Conservation (phyloP, 106 monocot genomes). For the Acorus calamus region DNA sequence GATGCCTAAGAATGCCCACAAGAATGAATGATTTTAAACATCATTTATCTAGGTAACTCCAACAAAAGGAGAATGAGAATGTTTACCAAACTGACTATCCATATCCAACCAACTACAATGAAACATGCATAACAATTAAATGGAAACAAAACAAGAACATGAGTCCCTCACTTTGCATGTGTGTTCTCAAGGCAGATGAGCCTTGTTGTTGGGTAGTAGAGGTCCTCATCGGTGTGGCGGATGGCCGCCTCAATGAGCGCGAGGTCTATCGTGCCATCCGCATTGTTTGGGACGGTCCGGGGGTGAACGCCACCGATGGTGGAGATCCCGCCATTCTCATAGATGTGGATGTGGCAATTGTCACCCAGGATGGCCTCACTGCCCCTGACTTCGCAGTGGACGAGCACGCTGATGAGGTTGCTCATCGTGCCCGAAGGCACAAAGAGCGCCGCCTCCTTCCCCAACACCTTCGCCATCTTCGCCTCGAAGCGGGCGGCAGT, state of each 20-base stretch:
- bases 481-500: slow-evolving; percentile 36
- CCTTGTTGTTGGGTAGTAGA: slow-evolving; percentile 81
- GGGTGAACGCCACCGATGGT: slow-evolving; percentile 82
- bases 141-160: not conserved
- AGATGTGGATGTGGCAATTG: slow-evolving; percentile 85
- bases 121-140: too few species aligned
- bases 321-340: slow-evolving; percentile 94
- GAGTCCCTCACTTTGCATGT: slow-evolving; percentile 80
- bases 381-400: slow-evolving; percentile 88
- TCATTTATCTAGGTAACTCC: not conserved
- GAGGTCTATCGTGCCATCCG: slow-evolving; percentile 83
- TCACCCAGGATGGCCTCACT: slow-evolving; percentile 91
- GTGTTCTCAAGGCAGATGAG: slow-evolving; percentile 97
- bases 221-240: slow-evolving; percentile 39
- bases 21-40: not conserved
- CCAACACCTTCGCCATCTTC: slow-evolving; percentile 46
- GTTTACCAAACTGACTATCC: too few species aligned
- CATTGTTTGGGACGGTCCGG: slow-evolving; percentile 69
- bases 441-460: slow-evolving; percentile 82
- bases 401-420: slow-evolving; percentile 85
- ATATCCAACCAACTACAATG: too few species aligned
- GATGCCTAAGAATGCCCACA: not conserved
- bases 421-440: slow-evolving; percentile 98
- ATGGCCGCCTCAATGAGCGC: slow-evolving; percentile 59
- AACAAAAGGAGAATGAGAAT: not conserved